A percentile compares a stretch with the other conserved stretches of the same genome.
phyloP scores from a whole-genome alignment of 352 stramenopile genomes.

The Phytophthora chlamydospora region DNA sequence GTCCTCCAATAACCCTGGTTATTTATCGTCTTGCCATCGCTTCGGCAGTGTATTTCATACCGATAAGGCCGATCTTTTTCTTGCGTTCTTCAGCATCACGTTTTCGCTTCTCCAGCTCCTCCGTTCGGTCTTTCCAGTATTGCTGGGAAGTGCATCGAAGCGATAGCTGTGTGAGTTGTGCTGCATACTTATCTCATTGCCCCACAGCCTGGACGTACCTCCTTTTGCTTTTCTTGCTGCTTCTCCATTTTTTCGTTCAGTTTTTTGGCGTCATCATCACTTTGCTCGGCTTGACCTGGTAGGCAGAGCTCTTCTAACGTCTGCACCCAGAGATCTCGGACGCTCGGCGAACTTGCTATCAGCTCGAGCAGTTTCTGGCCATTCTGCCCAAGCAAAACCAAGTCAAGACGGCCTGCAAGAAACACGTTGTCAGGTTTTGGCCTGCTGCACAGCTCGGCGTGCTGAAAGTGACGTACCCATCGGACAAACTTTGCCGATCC shows the following conservation, averaged over 20 bases:
- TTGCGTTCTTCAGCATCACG: conserved; percentile 76
- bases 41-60: conserved; percentile 77
- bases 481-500: conserved; percentile 61
- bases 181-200: neutral
- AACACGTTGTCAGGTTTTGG: neutral
- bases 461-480: conserved; percentile 37
- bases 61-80: conserved; percentile 68
- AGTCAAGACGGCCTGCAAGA: conserved; percentile 42
- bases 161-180: neutral
- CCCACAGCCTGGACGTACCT: conserved; percentile 27
- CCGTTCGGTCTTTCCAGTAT: conserved; percentile 77
- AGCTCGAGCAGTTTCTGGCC: conserved; percentile 75
- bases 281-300: conserved; percentile 27
- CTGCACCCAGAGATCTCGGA: conserved; percentile 72
- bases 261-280: conserved; percentile 40
- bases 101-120: conserved; percentile 63
- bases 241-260: conserved; percentile 60
- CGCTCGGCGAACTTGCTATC: conserved; percentile 39
- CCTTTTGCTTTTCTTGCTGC: conserved; percentile 67
- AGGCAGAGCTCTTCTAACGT: conserved; percentile 69
- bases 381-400: conserved; percentile 55
- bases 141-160: conserved; percentile 29
- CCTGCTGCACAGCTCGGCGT: neutral
- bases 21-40: conserved; percentile 48
- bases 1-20: neutral